Conservation (phyloP, 1,139 yeast species). For the Spathaspora jeffriesii region DNA sequence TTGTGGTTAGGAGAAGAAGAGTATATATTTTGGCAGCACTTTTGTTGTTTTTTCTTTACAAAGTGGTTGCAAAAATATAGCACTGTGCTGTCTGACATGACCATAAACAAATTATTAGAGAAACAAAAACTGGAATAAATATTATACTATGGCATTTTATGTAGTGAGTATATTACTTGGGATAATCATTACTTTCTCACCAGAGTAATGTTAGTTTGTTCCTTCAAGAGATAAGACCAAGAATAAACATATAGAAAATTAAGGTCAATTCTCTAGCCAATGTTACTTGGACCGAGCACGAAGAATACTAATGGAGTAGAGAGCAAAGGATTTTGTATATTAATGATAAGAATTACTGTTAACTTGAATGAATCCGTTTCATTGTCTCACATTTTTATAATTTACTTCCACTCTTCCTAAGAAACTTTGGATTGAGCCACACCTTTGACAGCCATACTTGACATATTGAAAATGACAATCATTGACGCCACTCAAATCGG, state of each 20-base stretch:
- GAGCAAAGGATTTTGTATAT: no score
- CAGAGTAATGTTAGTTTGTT: no score
- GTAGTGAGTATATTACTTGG: no score
- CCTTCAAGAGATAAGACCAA: no score
- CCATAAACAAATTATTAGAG: neutral
- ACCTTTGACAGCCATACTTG: neutral
- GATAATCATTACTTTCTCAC: no score
- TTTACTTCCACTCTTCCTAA: neutral
- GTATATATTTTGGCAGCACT: constrained; percentile 2
- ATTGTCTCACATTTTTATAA: neutral
- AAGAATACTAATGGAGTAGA: no score
- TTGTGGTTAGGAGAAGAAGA: constrained; percentile 4
- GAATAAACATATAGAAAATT: no score
- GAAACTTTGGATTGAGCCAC: neutral
- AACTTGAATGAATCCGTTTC: neutral
- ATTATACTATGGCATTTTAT: no score
- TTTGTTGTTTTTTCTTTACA: neutral
- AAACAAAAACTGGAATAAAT: no score
- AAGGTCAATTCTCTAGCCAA: no score
- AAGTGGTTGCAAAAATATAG: constrained; percentile 6
- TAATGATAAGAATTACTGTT: neutral
- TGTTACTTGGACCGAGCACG: no score
- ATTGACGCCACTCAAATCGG: neutral
- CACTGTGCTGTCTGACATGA: no score
- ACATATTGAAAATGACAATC: neutral